Percentiles rank a stretch among this genome's conserved stretches.
phyloP scores from a whole-genome alignment of 768 basidiomycete species.

The Wakefieldia striispora region DNA sequence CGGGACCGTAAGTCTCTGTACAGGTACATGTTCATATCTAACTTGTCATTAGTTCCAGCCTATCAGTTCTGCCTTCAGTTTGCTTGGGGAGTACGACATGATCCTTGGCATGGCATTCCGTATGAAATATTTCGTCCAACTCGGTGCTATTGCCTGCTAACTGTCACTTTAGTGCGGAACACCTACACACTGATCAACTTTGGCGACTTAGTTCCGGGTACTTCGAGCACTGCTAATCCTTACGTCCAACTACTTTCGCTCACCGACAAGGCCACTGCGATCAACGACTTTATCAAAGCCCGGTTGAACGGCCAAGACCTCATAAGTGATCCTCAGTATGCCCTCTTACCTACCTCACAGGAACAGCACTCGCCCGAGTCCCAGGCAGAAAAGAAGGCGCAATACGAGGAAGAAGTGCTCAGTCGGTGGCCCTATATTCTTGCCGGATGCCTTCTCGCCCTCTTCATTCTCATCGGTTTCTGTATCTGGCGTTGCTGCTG shows the following conservation, averaged over 20 bases:
- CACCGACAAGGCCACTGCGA: conserved; percentile 50
- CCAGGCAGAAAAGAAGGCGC: conserved; percentile 63
- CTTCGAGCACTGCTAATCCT: conserved; percentile 50
- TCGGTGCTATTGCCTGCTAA: conserved; percentile 3
- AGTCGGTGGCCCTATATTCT: conserved; percentile 77
- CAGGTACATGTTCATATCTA: background rate
- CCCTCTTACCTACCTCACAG: conserved; percentile 59
- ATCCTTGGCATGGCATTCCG: conserved; percentile 81
- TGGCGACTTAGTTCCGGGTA: conserved; percentile 61
- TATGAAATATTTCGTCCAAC: conserved; percentile 35
- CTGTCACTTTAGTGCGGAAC: conserved; percentile 60
- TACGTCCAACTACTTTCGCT: conserved; percentile 69
- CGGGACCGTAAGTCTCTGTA: conserved; percentile 53
- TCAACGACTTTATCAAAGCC: conserved; percentile 61
- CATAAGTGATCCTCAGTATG: conserved; percentile 50
- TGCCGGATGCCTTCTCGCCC: conserved; percentile 52
- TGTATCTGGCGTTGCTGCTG: conserved; percentile 65
- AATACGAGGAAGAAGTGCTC: conserved; percentile 58
- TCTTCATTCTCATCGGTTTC: conserved; percentile 44
- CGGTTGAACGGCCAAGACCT: conserved; percentile 62
- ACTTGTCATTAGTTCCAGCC: conserved; percentile 67
- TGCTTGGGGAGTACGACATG: conserved; percentile 77
- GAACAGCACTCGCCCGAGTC: conserved; percentile 62
- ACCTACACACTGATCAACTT: conserved; percentile 70
- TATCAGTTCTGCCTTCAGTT: conserved; percentile 74